These are phyloP conservation scores for Daldinia sp. DNA, from an alignment of 2,329 filamentous ascomycete genomes.

Conservation along the genomic window DNA sequence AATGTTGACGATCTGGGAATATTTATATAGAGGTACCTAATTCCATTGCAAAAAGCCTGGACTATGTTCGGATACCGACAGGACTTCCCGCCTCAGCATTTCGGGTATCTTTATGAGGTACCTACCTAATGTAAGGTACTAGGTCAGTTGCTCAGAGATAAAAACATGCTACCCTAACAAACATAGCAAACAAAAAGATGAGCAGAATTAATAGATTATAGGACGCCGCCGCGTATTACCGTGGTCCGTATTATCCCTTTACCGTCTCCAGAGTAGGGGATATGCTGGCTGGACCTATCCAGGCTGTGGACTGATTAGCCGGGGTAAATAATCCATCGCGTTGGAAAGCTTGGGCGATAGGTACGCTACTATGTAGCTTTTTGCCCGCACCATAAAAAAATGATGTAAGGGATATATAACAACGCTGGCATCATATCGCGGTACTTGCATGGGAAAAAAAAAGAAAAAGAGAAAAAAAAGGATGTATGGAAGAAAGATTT, in stretches of 20 bases:
- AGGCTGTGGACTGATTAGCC: neutral
- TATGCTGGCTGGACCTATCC: neutral
- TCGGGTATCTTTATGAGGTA: neutral
- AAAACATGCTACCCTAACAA: neutral
- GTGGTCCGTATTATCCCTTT: neutral
- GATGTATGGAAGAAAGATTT: neutral
- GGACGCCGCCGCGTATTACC: neutral
- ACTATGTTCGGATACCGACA: neutral
- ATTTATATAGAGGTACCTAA: conserved; percentile 1
- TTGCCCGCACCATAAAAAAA: neutral
- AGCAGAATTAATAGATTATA: neutral
- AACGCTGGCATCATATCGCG: neutral
- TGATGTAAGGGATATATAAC: neutral
- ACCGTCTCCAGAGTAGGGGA: neutral
- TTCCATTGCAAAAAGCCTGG: neutral
- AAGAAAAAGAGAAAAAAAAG: no score
- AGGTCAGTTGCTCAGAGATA: neutral
- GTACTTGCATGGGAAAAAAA: neutral
- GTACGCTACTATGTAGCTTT: no score
- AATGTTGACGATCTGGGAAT: conserved; percentile 27
- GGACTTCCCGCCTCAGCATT: neutral
- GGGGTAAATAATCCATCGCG: neutral
- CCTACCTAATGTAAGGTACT: no score
- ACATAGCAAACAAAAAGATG: neutral
- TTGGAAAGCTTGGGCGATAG: neutral